Conservation (phyloP, 345 rosid genomes). For the Theobroma cacao region DNA sequence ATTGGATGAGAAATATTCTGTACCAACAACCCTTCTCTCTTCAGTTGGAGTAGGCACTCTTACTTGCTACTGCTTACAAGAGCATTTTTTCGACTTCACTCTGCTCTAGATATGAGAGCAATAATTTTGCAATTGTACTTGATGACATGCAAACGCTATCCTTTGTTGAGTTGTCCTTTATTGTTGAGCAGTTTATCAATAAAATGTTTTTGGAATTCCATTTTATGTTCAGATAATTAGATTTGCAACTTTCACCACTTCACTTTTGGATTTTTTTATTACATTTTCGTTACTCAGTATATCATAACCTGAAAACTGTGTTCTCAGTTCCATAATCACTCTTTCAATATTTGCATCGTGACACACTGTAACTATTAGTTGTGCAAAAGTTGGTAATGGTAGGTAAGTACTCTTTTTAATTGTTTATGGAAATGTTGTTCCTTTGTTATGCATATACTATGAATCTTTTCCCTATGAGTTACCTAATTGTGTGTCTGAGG, state of each 20-base stretch:
- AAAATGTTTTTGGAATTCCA: background rate
- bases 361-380: background rate
- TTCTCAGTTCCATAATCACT: too few species aligned
- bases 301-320: background rate
- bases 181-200: background rate
- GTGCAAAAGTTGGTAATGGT: background rate
- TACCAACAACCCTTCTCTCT: background rate
- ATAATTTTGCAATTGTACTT: background rate
- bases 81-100: background rate
- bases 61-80: background rate
- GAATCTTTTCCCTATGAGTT: background rate
- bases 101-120: background rate
- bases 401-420: background rate
- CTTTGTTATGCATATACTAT: background rate
- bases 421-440: background rate
- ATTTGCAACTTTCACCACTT: background rate
- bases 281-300: background rate
- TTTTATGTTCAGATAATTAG: background rate
- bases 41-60: background rate
- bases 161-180: background rate
- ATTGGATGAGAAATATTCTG: background rate
- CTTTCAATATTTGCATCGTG: background rate
- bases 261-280: background rate
- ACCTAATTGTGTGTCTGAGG: background rate
- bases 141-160: background rate